phyloP scores from a whole-genome alignment of 768 basidiomycete species.

The Calocybe indica region DNA sequence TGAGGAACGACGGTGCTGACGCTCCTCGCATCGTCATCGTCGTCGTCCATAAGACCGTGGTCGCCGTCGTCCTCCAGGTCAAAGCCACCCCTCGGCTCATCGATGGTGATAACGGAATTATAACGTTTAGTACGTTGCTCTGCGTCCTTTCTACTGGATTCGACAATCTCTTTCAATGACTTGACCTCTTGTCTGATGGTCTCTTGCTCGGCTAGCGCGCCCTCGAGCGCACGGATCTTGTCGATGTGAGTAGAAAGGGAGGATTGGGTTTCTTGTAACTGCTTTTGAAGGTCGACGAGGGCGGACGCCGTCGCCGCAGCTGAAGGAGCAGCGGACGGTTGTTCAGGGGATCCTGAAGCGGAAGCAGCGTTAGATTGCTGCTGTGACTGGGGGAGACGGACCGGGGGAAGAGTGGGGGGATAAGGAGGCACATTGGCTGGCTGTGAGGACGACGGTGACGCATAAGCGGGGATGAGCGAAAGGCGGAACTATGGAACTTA shows the following conservation, averaged over 20 bases:
- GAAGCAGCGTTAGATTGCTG: slow-evolving; percentile 16
- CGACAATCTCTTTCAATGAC: slow-evolving; percentile 65
- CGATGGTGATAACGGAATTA: not conserved
- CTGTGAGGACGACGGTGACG: slow-evolving; percentile 26
- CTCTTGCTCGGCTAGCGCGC: slow-evolving; percentile 80
- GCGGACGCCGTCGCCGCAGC: slow-evolving; percentile 20
- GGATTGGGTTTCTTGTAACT: slow-evolving; percentile 79
- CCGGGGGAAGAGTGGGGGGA: slow-evolving; percentile 61
- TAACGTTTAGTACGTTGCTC: slow-evolving; percentile 5
- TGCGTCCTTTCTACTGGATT: slow-evolving; percentile 50
- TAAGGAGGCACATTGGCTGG: slow-evolving; percentile 58
- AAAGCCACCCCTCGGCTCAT: slow-evolving; percentile 23
- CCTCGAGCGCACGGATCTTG: slow-evolving; percentile 78
- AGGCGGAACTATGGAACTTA: slow-evolving; percentile 29
- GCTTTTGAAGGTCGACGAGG: slow-evolving; percentile 65
- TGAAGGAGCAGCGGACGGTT: slow-evolving; percentile 13
- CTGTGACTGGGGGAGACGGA: slow-evolving; percentile 37
- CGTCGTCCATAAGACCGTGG: slow-evolving; percentile 36
- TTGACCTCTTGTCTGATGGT: slow-evolving; percentile 73
- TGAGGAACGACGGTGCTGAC: slow-evolving; percentile 67
- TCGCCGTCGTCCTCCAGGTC: slow-evolving; percentile 28
- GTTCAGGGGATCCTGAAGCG: slow-evolving; percentile 12
- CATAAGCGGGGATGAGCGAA: not conserved
- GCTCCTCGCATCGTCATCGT: slow-evolving; percentile 69
- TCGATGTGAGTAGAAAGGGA: slow-evolving; percentile 75